A percentile compares a stretch with the other conserved stretches of the same genome.
phyloP scores from a whole-genome alignment of 1,284 basidiomycete genomes.

The Apiotrichum domesticum region DNA sequence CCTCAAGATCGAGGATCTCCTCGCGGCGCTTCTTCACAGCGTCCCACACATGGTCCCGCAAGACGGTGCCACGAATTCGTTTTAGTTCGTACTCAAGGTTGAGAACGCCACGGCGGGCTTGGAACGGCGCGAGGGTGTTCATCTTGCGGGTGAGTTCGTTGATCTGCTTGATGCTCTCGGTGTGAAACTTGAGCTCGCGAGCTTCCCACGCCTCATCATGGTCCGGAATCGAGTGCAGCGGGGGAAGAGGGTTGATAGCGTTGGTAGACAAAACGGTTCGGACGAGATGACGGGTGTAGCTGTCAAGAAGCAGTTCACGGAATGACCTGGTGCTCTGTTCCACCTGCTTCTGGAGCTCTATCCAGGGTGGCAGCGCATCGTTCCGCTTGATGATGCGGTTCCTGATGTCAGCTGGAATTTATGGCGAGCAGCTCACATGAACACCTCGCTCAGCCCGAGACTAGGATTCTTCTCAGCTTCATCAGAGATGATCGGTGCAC shows the following conservation, averaged over 20 bases:
- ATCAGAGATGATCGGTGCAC: slow-evolving; percentile 60
- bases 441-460: slow-evolving; percentile 57
- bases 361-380: slow-evolving; percentile 83
- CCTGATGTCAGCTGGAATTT: slow-evolving; percentile 32
- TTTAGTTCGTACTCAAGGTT: slow-evolving; percentile 57
- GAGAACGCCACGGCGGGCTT: slow-evolving; percentile 60
- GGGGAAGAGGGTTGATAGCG: slow-evolving; percentile 42
- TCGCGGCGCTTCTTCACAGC: slow-evolving; percentile 26
- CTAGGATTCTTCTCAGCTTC: slow-evolving; percentile 73
- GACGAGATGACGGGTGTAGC: slow-evolving; percentile 55
- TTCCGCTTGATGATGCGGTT: slow-evolving; percentile 81
- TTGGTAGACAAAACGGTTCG: slow-evolving; percentile 53
- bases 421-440: slow-evolving; percentile 50
- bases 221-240: slow-evolving; percentile 51
- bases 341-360: slow-evolving; percentile 69
- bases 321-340: slow-evolving; percentile 59
- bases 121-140: slow-evolving; percentile 70
- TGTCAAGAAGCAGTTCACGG: slow-evolving; percentile 54
- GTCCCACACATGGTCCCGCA: slow-evolving; percentile 34
- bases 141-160: slow-evolving; percentile 70
- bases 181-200: slow-evolving; percentile 65
- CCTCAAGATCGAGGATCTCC: slow-evolving; percentile 5
- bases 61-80: slow-evolving; percentile 53
- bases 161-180: slow-evolving; percentile 61
- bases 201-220: slow-evolving; percentile 69